Evolutionary conservation across 2,329 filamentous ascomycete genomes (phyloP).

Genomic region (Ramichloridium luteum): DNA sequence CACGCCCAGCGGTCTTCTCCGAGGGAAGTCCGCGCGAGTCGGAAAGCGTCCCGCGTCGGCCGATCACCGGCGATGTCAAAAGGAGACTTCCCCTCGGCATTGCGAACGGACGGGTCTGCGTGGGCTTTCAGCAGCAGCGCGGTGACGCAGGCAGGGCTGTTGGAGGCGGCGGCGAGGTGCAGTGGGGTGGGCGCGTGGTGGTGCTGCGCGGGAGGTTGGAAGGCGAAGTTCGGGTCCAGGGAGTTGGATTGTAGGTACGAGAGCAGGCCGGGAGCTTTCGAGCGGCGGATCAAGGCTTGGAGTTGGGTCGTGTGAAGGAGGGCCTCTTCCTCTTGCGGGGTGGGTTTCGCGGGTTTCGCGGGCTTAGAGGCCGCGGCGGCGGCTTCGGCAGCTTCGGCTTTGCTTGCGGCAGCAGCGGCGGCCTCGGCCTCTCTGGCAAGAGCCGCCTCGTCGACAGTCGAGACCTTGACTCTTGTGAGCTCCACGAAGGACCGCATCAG

Average conservation of each 20-base stretch:
- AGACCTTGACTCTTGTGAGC: constrained; percentile 78
- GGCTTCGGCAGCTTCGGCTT: constrained; percentile 19
- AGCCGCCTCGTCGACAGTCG: constrained; percentile 58
- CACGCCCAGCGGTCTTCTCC: constrained; percentile 69
- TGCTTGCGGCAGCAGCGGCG: constrained; percentile 30
- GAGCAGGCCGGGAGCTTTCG: constrained; percentile 75
- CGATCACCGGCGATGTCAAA: constrained; percentile 84
- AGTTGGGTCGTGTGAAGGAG: constrained; percentile 79
- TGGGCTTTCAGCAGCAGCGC: constrained; percentile 63
- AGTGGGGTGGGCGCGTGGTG: constrained; percentile 73
- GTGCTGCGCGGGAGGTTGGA: constrained; percentile 58
- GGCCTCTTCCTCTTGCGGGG: constrained; percentile 73
- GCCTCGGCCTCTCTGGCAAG: constrained; percentile 38
- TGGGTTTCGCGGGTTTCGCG: constrained; percentile 48
- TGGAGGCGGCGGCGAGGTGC: constrained; percentile 73
- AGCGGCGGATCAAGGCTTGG: constrained; percentile 75
- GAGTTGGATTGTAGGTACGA: constrained; percentile 71
- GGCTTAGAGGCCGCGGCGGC: constrained; percentile 31
- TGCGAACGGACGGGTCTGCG: constrained; percentile 60
- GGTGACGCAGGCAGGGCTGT: constrained; percentile 62
- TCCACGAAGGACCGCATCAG: constrained; percentile 92
- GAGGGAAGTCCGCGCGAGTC: constrained; percentile 70
- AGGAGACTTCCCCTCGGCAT: constrained; percentile 65
- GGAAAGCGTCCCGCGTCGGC: constrained; percentile 78
- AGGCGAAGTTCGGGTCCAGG: constrained; percentile 59